A percentile compares a stretch with the other conserved stretches of the same genome.
Conservation (phyloP, 306 rosid species). For the Cajanus cajan region DNA sequence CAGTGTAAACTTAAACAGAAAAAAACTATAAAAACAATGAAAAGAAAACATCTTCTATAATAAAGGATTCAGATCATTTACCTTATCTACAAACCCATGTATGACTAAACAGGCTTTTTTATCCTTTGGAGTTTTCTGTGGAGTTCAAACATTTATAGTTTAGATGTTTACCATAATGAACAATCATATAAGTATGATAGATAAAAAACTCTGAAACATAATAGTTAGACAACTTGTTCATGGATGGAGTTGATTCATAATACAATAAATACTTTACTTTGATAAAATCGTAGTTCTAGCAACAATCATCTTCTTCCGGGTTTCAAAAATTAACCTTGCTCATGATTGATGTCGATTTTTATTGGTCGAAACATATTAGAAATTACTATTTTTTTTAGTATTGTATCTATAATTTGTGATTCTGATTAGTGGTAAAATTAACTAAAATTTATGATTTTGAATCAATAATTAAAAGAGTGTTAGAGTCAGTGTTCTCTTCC, state of each 20-base stretch:
- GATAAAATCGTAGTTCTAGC: background rate
- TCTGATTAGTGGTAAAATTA: no score
- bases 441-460: no score
- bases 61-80: constrained; percentile 38
- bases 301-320: no score
- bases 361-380: no score
- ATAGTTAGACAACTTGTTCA: constrained; percentile 18
- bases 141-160: constrained; percentile 37
- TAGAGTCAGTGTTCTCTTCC: no score
- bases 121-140: constrained; percentile 96
- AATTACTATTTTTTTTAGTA: no score
- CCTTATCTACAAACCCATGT: constrained; percentile 92
- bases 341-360: no score
- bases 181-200: constrained; percentile 6
- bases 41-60: background rate
- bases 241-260: constrained; percentile 3
- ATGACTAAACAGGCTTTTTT: constrained; percentile 89
- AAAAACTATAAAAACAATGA: background rate
- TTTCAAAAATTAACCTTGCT: no score
- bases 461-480: no score
- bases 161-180: constrained; percentile 24
- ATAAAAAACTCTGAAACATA: background rate
- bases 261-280: constrained; percentile 17
- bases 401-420: no score
- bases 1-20: background rate